Base-by-base conservation (phyloP, 805 yeast genomes). In the Nakazawaea peltata region DNA sequence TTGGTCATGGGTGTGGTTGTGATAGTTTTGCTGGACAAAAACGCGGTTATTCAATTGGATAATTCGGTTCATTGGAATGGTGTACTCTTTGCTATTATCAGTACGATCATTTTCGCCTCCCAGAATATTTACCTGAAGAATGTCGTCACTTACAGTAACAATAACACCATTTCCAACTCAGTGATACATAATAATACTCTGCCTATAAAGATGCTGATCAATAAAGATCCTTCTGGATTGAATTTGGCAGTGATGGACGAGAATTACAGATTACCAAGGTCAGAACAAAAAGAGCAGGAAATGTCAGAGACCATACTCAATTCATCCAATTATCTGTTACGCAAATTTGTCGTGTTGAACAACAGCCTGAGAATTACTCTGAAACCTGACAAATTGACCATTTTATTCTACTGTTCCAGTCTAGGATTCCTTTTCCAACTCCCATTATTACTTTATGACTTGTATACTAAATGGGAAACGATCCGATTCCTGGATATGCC, bases 91-190 rank as follows among this genome's bases (percentile, higher is more conserved):
- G 90, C 95, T 10, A 57, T 79, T 8, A 40, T 74, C 21, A 75
- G 92, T 4, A 71, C 88, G 32, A 53, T 81, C 6, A 74, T 85
- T 14, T 86, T 87, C 61, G 94, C 90, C 4, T 72, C 77, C 2
- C 95, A 86, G 50, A 86, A 86, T 51, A 82, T 87, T 30, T 86
- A 84, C 56, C 87, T 92, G 26, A 87, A 87, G 57, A 79, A 76
- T 43, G 76, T 87, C 26, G 71, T 86, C 42, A 84, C 88, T 25
- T 56, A 48, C 45, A 58, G 56, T 36, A 50, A 53, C n/a, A 44
- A 46, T 12, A 50, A 31, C 19, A 37, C 37, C 8, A 37, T 37
- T n/a, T 29, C 18, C 15, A 33, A 37, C 21, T 37, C 37, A 11
- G 33, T 37, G 36, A 19, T 37, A 11, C 33, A 44, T 14, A 34